Evolutionary conservation across 768 basidiomycete species (phyloP), one percentile per base, ranked within the genome.

Genomic region (Boletus patriciae): DNA sequence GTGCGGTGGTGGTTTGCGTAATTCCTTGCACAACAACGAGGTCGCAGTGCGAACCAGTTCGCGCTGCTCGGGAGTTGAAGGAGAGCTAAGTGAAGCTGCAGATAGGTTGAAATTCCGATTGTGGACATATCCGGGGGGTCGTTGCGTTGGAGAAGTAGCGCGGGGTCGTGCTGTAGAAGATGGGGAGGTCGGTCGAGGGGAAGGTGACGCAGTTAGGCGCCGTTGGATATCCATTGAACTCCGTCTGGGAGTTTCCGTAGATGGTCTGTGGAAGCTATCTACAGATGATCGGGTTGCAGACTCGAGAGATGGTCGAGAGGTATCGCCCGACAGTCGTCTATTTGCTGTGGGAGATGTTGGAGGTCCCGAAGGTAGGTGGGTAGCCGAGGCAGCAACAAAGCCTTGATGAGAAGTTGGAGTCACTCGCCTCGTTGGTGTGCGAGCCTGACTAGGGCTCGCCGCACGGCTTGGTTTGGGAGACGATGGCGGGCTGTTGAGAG

Each of bases 11-110:
- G 87, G 82, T 62, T 80, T 81, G 40, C 82, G 69, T 62, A 87
- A 76, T 68, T 89, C 87, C 62, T 79, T 86, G 69, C 86, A 86
- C 23, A 92, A 71, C 66, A 87, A 67, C 0, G 82, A 78, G 4
- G 80, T 80, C 6, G 90, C 88, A 0, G 76, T 74, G 38, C 90
- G 82, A 51, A 92, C 79, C n/a, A 82, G 71, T 54, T 87, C 88
- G 42, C 89, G 81, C 53, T 84, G 78, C 57, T 86, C 83, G 0
- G 82, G 78, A 66, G 80, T 83, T 13, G 79, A 71, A 6, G 78
- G 66, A 3, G 76, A 65, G 40, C 71, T 71, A 13, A 88, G 72
- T 0, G 86, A 87, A 0, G 81, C 74, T 6, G 82, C 75, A n/a
- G 86, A 87, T 23, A 81, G 74, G 65, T 83, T 88, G 63, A 78